Evolutionary conservation across 192 early-diverging fungal species (phyloP).

Genomic region (Jimgerdemannia lactiflua): DNA sequence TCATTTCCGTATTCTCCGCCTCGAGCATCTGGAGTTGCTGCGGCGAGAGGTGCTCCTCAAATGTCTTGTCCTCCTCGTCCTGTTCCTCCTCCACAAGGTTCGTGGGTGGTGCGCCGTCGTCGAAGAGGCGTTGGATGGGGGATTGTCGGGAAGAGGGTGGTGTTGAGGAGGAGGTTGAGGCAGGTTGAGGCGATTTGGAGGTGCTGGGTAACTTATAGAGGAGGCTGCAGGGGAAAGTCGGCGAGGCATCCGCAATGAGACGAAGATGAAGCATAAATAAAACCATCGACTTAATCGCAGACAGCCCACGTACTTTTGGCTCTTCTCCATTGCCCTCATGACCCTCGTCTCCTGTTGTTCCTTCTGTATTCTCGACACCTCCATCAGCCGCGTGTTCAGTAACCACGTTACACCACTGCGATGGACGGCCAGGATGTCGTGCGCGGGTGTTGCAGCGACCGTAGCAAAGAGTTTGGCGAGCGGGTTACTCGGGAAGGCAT

Average conservation of each 20-base stretch:
- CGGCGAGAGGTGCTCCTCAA: slow-evolving; percentile 26
- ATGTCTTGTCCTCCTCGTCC: not conserved
- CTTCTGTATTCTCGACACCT: slow-evolving; percentile 64
- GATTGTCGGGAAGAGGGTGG: not conserved
- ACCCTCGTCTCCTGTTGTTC: slow-evolving; percentile 69
- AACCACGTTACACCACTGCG: slow-evolving; percentile 66
- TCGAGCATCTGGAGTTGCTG: slow-evolving; percentile 64
- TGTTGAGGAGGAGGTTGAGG: not conserved
- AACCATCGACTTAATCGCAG: no score
- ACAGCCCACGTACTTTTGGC: slow-evolving; percentile 41
- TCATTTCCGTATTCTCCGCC: slow-evolving; percentile 63
- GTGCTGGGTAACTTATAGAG: not conserved
- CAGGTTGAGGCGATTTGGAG: not conserved
- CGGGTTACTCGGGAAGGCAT: slow-evolving; percentile 6
- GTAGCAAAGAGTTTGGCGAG: slow-evolving; percentile 40
- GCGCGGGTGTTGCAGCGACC: slow-evolving; percentile 30
- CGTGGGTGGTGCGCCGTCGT: not conserved
- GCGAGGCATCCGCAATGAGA: no score
- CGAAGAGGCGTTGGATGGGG: slow-evolving; percentile 4
- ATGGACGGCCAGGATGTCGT: slow-evolving; percentile 60
- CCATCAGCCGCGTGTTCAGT: slow-evolving; percentile 63
- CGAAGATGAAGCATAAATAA: not conserved
- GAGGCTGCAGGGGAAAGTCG: not conserved
- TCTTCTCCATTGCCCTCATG: slow-evolving; percentile 62
- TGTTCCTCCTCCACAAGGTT: not conserved